Evolutionary conservation across 495 filamentous ascomycete species (phyloP), one percentile per base, ranked within the genome.

Genomic region (Apiosordaria backusii): DNA sequence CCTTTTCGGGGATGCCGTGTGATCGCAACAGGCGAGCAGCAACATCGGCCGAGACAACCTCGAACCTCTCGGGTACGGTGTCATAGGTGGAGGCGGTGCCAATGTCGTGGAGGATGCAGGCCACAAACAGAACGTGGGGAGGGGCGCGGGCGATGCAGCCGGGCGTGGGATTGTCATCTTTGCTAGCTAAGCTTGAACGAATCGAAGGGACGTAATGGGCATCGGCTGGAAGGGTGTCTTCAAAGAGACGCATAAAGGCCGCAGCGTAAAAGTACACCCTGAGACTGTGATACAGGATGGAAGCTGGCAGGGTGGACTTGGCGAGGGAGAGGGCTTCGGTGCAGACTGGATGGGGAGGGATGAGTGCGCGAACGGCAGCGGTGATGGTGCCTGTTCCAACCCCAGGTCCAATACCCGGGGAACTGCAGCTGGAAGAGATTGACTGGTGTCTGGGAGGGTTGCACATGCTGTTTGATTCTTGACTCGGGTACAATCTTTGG

Each of bases 61-160:
- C 82, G 67, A 84, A 84, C 6, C 80, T 77, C 55, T 82, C 75
- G 0, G 77, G 67, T 1, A 70, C 55, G 23, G 69, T 64, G 69
- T 83, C 73, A 61, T 76, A 67, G n/a, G 65, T 63, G n/a, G 26
- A n/a, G 0, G 74, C 71, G 15, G 75, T 75, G 22, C 81, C 80
- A 50, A 83, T 70, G 66, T 82, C 82, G 72, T 84, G 82, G 21
- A 80, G 72, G 65, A 83, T 75, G 68, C 75, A 79, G 1, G 80
- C 75, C 0, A 76, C 75, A 68, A 78, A 78, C 6, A 79, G 63
- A 25, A 76, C 64, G 60, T 71, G 72, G 0, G 75, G 70, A 13
- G 65, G 67, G 1, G 61, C 29, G 0, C 25, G n/a, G 54, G 60
- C 65, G 23, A 22, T 18, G 25, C 60, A 23, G 2, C 57, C 3